phyloP scores from a whole-genome alignment of 371 early-diverging fungal species.

The Parasitella parasitica region DNA sequence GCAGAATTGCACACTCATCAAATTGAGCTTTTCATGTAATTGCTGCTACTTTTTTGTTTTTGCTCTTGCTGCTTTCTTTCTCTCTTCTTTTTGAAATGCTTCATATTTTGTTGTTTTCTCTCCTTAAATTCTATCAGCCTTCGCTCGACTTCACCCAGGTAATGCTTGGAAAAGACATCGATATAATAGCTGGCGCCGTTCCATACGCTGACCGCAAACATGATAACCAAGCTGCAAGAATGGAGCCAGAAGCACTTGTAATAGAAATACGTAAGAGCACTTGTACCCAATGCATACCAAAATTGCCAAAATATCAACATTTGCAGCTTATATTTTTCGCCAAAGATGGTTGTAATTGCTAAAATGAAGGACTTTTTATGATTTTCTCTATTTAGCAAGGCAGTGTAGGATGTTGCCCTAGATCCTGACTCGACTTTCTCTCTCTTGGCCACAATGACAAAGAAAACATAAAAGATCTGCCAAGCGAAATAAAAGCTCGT shows the following conservation, averaged over 20 bases:
- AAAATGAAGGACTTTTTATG: slow-evolving; percentile 48
- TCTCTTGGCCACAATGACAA: slow-evolving; percentile 57
- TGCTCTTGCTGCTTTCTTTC: not conserved
- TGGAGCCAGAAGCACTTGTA: slow-evolving; percentile 57
- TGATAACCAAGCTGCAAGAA: slow-evolving; percentile 52
- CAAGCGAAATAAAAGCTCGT: slow-evolving; percentile 61
- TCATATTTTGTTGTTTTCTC: not conserved
- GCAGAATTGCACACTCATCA: too few species aligned
- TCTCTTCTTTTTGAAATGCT: not conserved
- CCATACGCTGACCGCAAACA: slow-evolving; percentile 65
- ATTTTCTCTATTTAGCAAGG: slow-evolving; percentile 55
- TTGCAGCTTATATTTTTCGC: slow-evolving; percentile 53
- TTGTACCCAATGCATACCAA: slow-evolving; percentile 54
- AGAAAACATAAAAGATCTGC: slow-evolving; percentile 67
- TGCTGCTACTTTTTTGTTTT: too few species aligned
- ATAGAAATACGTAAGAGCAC: slow-evolving; percentile 42
- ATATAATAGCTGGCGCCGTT: slow-evolving; percentile 76
- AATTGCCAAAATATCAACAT: slow-evolving; percentile 69
- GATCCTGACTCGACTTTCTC: slow-evolving; percentile 66
- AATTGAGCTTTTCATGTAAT: too few species aligned
- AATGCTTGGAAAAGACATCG: slow-evolving; percentile 68
- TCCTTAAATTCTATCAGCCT: not conserved
- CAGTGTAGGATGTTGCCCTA: slow-evolving; percentile 66
- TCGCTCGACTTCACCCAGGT: slow-evolving; percentile 51
- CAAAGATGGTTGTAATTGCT: slow-evolving; percentile 49